Evolutionary conservation across 2,329 filamentous ascomycete genomes (phyloP).

Genomic region (Aaosphaeria pasadenensis): DNA sequence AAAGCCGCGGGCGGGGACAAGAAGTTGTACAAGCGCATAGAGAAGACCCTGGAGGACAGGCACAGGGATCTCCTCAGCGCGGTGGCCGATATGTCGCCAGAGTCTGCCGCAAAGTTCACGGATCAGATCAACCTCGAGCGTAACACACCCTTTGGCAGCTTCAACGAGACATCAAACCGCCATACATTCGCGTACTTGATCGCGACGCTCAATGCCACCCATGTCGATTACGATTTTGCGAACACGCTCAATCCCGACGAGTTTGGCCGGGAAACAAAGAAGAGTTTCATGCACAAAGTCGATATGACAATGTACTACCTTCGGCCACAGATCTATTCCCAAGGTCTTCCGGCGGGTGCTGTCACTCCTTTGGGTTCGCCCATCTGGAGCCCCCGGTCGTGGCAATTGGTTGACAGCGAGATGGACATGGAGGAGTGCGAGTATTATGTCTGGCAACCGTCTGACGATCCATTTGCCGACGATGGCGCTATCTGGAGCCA

Average conservation of each 20-base stretch:
- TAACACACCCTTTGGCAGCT: slow-evolving; percentile 85
- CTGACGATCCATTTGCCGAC: slow-evolving; percentile 87
- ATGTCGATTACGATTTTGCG: slow-evolving; percentile 96
- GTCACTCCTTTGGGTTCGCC: slow-evolving; percentile 52
- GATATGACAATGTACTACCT: slow-evolving; percentile 85
- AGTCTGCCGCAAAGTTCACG: slow-evolving; percentile 69
- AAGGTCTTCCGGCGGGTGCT: slow-evolving; percentile 43
- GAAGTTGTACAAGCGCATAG: slow-evolving; percentile 95
- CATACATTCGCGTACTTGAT: slow-evolving; percentile 95
- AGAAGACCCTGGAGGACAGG: slow-evolving; percentile 84
- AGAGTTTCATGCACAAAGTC: slow-evolving; percentile 79
- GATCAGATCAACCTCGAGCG: slow-evolving; percentile 70
- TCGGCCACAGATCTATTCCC: slow-evolving; percentile 56
- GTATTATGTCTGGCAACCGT: slow-evolving; percentile 84
- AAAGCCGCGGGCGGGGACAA: slow-evolving; percentile 95
- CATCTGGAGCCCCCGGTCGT: slow-evolving; percentile 86
- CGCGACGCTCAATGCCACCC: slow-evolving; percentile 91
- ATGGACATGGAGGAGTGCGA: slow-evolving; percentile 89
- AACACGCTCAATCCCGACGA: slow-evolving; percentile 85
- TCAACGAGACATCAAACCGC: slow-evolving; percentile 83
- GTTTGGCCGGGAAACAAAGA: slow-evolving; percentile 80
- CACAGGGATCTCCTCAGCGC: slow-evolving; percentile 85
- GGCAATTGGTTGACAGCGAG: slow-evolving; percentile 88
- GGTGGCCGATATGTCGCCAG: slow-evolving; percentile 82
- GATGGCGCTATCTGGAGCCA: slow-evolving; percentile 92